Conservation (phyloP, 371 early-diverging fungal genomes). For the Apophysomyces elegans region DNA sequence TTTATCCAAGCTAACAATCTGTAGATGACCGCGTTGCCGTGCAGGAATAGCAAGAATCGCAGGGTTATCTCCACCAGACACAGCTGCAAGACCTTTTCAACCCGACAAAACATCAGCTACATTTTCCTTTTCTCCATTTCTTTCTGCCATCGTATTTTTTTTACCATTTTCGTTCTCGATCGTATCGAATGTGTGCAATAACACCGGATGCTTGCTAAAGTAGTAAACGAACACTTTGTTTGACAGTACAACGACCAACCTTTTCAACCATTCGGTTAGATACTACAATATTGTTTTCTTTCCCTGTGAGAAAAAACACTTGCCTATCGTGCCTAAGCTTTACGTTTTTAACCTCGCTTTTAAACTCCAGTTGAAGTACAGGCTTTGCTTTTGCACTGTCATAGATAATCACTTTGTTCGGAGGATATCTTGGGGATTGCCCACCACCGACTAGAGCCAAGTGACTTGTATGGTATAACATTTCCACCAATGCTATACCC, state of each 20-base stretch:
- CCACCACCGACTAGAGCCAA: constrained; percentile 97
- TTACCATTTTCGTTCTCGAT: constrained; percentile 80
- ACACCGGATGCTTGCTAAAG: constrained; percentile 70
- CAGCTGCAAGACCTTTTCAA: constrained; percentile 61
- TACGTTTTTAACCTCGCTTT: constrained; percentile 81
- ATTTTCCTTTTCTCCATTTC: not conserved
- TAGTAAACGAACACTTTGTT: constrained; percentile 88
- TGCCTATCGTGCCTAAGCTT: constrained; percentile 82
- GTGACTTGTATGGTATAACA: constrained; percentile 93
- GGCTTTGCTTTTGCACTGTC: constrained; percentile 80
- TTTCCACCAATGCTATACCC: constrained; percentile 91
- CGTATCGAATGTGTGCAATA: constrained; percentile 85
- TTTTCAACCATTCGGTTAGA: constrained; percentile 21
- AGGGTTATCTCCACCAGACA: constrained; percentile 62
- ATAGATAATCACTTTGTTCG: constrained; percentile 91
- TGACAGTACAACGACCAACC: constrained; percentile 77
- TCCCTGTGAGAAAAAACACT: constrained; percentile 15
- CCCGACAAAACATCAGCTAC: constrained; percentile 1
- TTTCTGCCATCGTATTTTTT: constrained; percentile 7
- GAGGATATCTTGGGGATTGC: constrained; percentile 82
- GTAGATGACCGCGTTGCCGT: constrained; percentile 83
- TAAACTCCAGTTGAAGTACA: constrained; percentile 82
- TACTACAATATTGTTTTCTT: not conserved
- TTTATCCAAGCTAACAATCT: constrained; percentile 81
- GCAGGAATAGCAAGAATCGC: constrained; percentile 80